These are phyloP conservation scores for Penicillium corylophilum DNA, from an alignment of 2,329 filamentous ascomycete species.

Conservation along the genomic window DNA sequence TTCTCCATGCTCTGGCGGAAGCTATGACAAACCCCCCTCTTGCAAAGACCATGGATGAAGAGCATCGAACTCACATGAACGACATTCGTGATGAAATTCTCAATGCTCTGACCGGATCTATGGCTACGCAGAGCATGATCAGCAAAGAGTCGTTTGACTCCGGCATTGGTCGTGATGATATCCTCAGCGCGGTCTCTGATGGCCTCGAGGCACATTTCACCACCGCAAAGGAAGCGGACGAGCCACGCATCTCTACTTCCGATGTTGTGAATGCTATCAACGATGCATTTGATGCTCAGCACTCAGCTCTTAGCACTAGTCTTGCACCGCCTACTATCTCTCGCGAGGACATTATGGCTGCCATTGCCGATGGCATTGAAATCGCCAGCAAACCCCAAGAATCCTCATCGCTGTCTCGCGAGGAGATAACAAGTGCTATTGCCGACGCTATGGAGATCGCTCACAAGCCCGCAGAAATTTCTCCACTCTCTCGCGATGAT, in stretches of 20 bases:
- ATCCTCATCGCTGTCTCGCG: slow-evolving; percentile 47
- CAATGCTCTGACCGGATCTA: slow-evolving; percentile 31
- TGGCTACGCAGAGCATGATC: slow-evolving; percentile 32
- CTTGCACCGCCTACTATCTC: slow-evolving; percentile 43
- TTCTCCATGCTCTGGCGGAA: slow-evolving; percentile 9
- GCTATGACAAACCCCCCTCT: slow-evolving; percentile 3
- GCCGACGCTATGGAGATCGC: slow-evolving; percentile 25
- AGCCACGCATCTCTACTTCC: slow-evolving; percentile 29
- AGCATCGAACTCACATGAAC: slow-evolving; percentile 30
- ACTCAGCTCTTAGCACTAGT: slow-evolving; percentile 28
- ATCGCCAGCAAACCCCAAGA: slow-evolving; percentile 34
- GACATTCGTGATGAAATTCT: slow-evolving; percentile 35
- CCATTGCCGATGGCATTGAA: slow-evolving; percentile 25
- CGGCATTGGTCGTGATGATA: slow-evolving; percentile 53
- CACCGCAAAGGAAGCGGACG: slow-evolving; percentile 56
- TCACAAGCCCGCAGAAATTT: slow-evolving; percentile 35
- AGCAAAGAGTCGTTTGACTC: slow-evolving; percentile 33
- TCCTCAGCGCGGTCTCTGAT: slow-evolving; percentile 61
- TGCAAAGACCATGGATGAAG: slow-evolving; percentile 22
- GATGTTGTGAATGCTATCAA: slow-evolving; percentile 34
- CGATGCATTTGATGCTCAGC: slow-evolving; percentile 33
- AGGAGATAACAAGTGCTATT: slow-evolving; percentile 31
- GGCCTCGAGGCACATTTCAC: slow-evolving; percentile 52
- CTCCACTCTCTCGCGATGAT: slow-evolving; percentile 49
- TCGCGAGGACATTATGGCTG: slow-evolving; percentile 40